Percentiles rank a stretch among this genome's conserved stretches.
Conservation (phyloP, 345 rosid species). For the Fremontodendron californicum region DNA sequence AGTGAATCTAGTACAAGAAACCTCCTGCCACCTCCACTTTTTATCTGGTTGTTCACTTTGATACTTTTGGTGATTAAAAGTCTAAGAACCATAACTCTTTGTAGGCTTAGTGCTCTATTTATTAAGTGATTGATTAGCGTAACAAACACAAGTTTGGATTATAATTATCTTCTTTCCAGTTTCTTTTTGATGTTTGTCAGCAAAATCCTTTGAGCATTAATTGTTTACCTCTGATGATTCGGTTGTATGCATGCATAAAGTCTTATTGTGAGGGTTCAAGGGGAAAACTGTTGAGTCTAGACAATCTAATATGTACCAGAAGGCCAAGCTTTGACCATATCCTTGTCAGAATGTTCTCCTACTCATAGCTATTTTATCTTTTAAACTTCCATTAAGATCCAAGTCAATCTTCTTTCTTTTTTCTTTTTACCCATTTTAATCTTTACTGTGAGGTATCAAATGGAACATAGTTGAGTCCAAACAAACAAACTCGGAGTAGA, state of each 20-base stretch:
- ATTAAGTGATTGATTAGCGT: not conserved
- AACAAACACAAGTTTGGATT: not conserved
- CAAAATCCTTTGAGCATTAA: not conserved
- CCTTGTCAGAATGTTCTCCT: not conserved
- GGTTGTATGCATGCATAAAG: too few species aligned
- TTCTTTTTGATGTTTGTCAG: not conserved
- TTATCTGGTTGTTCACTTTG: slow-evolving; percentile 1
- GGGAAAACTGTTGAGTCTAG: not conserved
- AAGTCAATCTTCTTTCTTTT: too few species aligned
- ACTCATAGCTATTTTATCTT: too few species aligned
- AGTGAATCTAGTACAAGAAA: not conserved
- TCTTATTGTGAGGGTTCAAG: not conserved
- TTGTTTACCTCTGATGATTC: not conserved
- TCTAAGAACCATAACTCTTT: not conserved
- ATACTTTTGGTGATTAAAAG: not conserved
- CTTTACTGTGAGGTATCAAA: not conserved
- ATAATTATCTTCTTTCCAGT: not conserved
- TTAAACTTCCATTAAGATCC: too few species aligned
- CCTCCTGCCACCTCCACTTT: not conserved
- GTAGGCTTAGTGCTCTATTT: not conserved
- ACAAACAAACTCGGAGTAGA: not conserved
- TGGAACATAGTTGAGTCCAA: not conserved
- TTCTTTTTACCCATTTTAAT: not conserved
- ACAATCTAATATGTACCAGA: not conserved
- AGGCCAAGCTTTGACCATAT: not conserved